Evolutionary conservation across 1,284 basidiomycete species (phyloP).

Genomic region (Pseudozyma thailandica): DNA sequence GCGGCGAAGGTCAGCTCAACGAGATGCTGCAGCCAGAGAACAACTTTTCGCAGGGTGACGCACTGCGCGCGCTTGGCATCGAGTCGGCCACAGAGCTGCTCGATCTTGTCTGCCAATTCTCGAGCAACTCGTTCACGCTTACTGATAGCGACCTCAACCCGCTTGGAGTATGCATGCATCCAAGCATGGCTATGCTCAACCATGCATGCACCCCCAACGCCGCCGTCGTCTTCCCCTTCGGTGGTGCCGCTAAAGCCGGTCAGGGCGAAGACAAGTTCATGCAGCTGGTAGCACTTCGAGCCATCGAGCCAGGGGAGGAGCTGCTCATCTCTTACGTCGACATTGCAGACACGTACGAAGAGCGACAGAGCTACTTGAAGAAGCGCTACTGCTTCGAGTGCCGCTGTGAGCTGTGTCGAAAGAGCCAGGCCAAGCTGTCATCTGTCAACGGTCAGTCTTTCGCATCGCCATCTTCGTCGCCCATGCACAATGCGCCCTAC

Average conservation of each 20-base stretch:
- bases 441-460: constrained; percentile 12
- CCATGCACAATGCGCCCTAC: constrained; percentile 15
- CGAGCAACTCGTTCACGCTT: constrained; percentile 87
- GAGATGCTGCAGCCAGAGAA: constrained; percentile 35
- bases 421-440: constrained; percentile 33
- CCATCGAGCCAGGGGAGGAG: constrained; percentile 69
- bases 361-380: constrained; percentile 74
- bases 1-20: constrained; percentile 26
- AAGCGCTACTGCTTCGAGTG: constrained; percentile 86
- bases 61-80: constrained; percentile 37
- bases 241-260: constrained; percentile 64
- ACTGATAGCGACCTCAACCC: constrained; percentile 73
- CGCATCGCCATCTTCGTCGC: constrained; percentile 28
- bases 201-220: constrained; percentile 92
- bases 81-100: constrained; percentile 42
- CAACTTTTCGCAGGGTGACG: constrained; percentile 34
- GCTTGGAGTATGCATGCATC: constrained; percentile 83
- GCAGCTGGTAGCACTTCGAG: constrained; percentile 70
- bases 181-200: constrained; percentile 82
- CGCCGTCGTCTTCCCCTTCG: constrained; percentile 83
- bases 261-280: constrained; percentile 70
- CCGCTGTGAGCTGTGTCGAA: constrained; percentile 75
- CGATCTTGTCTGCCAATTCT: constrained; percentile 74
- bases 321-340: constrained; percentile 83
- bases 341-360: constrained; percentile 75